phyloP scores from a whole-genome alignment of 495 filamentous ascomycete species.

The Neurospora sp. region DNA sequence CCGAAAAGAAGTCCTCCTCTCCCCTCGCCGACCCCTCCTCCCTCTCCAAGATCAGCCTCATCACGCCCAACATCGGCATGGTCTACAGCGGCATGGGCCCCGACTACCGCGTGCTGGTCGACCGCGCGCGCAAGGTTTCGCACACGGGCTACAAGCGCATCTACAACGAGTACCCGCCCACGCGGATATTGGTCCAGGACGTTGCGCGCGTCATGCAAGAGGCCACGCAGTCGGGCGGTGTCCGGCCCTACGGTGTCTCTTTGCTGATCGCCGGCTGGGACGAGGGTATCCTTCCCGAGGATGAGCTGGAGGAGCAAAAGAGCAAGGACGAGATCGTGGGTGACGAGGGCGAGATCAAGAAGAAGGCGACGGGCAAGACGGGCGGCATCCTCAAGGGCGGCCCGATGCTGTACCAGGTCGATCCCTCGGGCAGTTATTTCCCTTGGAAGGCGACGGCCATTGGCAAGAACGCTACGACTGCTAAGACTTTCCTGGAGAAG shows the following conservation, averaged over 20 bases:
- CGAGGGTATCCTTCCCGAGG: conserved; percentile 82
- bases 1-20: conserved; percentile 98
- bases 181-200: conserved; percentile 96
- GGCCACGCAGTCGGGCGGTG: conserved; percentile 94
- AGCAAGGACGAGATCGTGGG: conserved; percentile 26
- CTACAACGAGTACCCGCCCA: conserved; percentile 99
- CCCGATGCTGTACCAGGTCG: conserved; percentile 95
- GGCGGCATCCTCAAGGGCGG: conserved; percentile 93
- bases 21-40: conserved; percentile 89
- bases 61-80: conserved; percentile 99
- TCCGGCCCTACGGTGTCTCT: conserved; percentile 95
- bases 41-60: conserved; percentile 91
- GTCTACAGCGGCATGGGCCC: conserved; percentile 99
- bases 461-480: conserved; percentile 94
- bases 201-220: conserved; percentile 98
- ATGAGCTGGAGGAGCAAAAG: conserved; percentile 42
- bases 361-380: conserved; percentile 70
- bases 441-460: conserved; percentile 99
- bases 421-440: conserved; percentile 94
- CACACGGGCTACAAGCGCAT: conserved; percentile 99
- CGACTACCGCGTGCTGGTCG: conserved; percentile 94
- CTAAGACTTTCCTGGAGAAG: conserved; percentile 98
- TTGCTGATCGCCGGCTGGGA: conserved; percentile 96
- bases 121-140: conserved; percentile 96
- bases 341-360: conserved; percentile 47